Evolutionary conservation across 306 rosid genomes (phyloP).

Genomic region (Prunus salicina): DNA sequence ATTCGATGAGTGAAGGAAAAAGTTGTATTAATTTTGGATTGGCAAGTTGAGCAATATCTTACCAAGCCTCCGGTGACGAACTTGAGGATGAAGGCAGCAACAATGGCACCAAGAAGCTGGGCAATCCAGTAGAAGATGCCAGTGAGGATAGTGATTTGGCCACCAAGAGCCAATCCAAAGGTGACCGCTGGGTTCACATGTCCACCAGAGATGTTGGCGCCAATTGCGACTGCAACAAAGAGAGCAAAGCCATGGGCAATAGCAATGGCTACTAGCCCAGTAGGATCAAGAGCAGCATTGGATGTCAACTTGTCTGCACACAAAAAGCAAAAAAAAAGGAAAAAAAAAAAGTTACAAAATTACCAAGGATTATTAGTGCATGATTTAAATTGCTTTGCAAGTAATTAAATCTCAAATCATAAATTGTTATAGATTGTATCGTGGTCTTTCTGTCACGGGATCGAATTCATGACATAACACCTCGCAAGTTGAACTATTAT

Average conservation of each 20-base stretch:
- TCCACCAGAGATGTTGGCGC: constrained; percentile 91
- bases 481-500: too few relatives aligned
- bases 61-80: constrained; percentile 80
- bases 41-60: constrained; percentile 3
- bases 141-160: constrained; percentile 80
- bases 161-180: constrained; percentile 89
- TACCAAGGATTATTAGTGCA: too few relatives aligned
- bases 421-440: too few relatives aligned
- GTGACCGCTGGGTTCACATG: constrained; percentile 97
- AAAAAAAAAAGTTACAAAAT: neutral
- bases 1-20: neutral
- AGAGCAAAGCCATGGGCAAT: constrained; percentile 85
- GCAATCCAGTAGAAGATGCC: constrained; percentile 85
- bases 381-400: neutral
- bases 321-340: neutral
- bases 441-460: too few relatives aligned
- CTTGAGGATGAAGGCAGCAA: constrained; percentile 71
- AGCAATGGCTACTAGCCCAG: constrained; percentile 74
- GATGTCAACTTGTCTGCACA: constrained; percentile 68
- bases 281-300: constrained; percentile 78
- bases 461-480: too few relatives aligned
- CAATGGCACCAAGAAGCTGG: constrained; percentile 85
- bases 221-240: constrained; percentile 79
- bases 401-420: too few relatives aligned
- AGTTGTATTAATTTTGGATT: neutral